phyloP scores from a whole-genome alignment of 2,329 filamentous ascomycete genomes.

The Trichoderma sp. region DNA sequence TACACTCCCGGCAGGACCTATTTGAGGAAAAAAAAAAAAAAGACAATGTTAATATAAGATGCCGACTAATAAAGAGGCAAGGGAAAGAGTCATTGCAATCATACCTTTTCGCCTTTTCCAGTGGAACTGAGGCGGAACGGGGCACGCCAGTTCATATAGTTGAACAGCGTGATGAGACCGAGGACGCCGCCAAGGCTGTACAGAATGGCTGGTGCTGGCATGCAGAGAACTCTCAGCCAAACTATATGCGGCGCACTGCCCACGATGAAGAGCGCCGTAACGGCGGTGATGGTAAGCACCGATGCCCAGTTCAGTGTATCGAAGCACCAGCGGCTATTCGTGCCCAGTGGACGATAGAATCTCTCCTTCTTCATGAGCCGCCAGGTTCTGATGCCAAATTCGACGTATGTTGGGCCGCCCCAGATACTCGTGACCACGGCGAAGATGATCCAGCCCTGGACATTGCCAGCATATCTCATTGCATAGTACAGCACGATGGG shows the following conservation, averaged over 20 bases:
- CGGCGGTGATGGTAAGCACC: conserved; percentile 49
- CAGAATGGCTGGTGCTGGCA: conserved; percentile 54
- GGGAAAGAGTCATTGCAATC: neutral
- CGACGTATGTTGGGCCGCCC: conserved; percentile 56
- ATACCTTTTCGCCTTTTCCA: conserved; percentile 52
- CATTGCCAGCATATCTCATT: conserved; percentile 45
- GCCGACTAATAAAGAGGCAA: neutral
- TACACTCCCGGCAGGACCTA: conserved; percentile 61
- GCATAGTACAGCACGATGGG: conserved; percentile 57
- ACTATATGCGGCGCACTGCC: conserved; percentile 54
- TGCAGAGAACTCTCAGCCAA: conserved; percentile 51
- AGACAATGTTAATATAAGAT: neutral
- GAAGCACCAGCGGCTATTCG: conserved; percentile 49
- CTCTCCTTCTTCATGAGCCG: conserved; percentile 52
- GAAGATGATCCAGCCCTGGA: conserved; percentile 49
- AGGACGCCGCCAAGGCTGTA: conserved; percentile 49
- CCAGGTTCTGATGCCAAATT: conserved; percentile 52
- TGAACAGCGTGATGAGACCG: conserved; percentile 40
- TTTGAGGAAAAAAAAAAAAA: neutral
- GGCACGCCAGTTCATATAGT: conserved; percentile 46
- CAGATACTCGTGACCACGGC: conserved; percentile 58
- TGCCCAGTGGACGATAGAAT: conserved; percentile 53
- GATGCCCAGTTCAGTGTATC: conserved; percentile 53
- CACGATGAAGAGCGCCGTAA: conserved; percentile 53
- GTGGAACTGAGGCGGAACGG: conserved; percentile 67